Percentiles rank a stretch among this genome's conserved stretches.
Conservation (phyloP, 2,329 filamentous ascomycete species). For the Dothideomycetes sp. region DNA sequence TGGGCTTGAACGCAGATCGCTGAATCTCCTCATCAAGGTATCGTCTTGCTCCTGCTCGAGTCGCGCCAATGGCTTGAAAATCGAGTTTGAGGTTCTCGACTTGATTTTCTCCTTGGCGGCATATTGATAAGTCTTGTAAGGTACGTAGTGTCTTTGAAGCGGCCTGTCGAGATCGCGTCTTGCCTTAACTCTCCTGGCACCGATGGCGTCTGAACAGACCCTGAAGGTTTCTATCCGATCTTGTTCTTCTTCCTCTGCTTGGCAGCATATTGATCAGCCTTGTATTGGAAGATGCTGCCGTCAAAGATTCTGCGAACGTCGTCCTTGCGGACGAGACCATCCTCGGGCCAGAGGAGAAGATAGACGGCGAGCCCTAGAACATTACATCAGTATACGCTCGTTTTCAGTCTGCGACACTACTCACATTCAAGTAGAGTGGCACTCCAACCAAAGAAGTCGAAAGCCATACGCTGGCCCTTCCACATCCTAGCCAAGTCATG, state of each 20-base stretch:
- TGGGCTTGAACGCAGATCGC: too few relatives aligned
- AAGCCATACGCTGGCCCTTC: conserved; percentile 29
- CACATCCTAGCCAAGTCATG: conserved; percentile 27
- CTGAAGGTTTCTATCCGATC: too few relatives aligned
- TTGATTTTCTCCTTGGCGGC: too few relatives aligned
- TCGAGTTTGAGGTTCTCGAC: too few relatives aligned
- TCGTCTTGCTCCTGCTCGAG: too few relatives aligned
- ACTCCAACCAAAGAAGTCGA: conserved; percentile 36
- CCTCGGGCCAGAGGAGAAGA: conserved; percentile 43
- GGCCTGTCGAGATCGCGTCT: too few relatives aligned
- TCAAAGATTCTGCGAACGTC: conserved; percentile 44
- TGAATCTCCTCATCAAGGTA: too few relatives aligned
- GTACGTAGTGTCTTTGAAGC: too few relatives aligned
- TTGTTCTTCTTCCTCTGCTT: conserved; percentile 11
- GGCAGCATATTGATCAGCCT: conserved; percentile 22
- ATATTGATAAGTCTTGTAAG: too few relatives aligned
- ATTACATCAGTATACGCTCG: background rate
- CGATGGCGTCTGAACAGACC: too few relatives aligned
- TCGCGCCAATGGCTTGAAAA: too few relatives aligned
- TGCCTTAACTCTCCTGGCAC: too few relatives aligned
- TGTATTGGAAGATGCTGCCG: conserved; percentile 40
- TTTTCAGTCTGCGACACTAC: background rate
- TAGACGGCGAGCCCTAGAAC: conserved; percentile 36
- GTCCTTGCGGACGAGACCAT: conserved; percentile 47
- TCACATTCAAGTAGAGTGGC: conserved; percentile 34